These are phyloP conservation scores for Colletotrichum sp. DNA, from an alignment of 2,329 filamentous ascomycete species.

Conservation along the genomic window DNA sequence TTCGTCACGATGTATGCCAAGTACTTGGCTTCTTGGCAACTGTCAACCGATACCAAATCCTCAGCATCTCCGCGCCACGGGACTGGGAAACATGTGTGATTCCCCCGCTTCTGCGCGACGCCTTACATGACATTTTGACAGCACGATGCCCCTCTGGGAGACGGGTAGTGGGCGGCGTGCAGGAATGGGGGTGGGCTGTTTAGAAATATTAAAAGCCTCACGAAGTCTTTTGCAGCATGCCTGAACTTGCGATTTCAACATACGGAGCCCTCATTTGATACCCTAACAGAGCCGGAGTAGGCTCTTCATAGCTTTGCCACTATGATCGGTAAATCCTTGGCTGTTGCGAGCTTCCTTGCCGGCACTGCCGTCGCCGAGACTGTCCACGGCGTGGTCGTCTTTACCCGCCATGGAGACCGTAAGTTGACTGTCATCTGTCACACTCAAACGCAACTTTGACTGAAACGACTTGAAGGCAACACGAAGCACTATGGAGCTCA, in stretches of 20 bases:
- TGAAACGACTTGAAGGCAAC: slow-evolving; percentile 27
- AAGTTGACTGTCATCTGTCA: not conserved
- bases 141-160: not conserved
- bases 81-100: not conserved
- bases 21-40: slow-evolving; percentile 4
- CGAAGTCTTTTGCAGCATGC: not conserved
- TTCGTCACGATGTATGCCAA: slow-evolving; percentile 3
- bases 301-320: not conserved
- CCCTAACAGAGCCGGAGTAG: not conserved
- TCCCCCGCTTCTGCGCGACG: not conserved
- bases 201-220: not conserved
- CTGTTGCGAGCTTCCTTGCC: not conserved
- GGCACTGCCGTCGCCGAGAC: slow-evolving; percentile 35
- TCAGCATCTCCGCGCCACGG: slow-evolving; percentile 3
- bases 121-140: not conserved
- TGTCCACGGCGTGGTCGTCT: slow-evolving; percentile 36
- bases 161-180: not conserved
- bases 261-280: no score
- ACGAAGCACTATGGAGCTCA: slow-evolving; percentile 39
- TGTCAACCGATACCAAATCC: not conserved
- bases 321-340: not conserved
- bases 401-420: slow-evolving; percentile 39
- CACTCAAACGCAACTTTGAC: no score
- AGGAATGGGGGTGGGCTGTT: not conserved
- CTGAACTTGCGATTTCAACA: not conserved